Conservation (phyloP, 164 flowering plant species). For the Tetrastigma voinierianum region DNA sequence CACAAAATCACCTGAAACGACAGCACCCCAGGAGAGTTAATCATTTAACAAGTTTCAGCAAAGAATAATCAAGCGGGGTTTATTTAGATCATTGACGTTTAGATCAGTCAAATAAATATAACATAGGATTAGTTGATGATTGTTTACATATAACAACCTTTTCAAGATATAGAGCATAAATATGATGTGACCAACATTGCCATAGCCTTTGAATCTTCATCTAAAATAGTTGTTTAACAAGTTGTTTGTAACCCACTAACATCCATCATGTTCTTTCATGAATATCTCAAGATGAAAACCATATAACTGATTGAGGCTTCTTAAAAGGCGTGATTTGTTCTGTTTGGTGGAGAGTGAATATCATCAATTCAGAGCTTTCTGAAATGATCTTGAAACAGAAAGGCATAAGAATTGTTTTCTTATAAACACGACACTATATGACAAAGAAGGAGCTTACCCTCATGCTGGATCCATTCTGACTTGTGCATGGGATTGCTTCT, state of each 20-base stretch:
- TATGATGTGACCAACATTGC: no score
- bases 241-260: not conserved
- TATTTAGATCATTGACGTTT: no score
- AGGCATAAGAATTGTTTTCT: not conserved
- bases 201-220: no score
- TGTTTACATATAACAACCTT: no score
- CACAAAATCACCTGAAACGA: no score
- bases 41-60: no score
- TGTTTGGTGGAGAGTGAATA: not conserved
- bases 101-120: no score
- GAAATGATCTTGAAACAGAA: not conserved
- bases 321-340: not conserved
- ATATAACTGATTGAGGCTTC: not conserved
- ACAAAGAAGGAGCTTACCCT: slow-evolving; percentile 29
- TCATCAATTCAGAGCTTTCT: not conserved
- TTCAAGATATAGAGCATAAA: no score
- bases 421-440: not conserved
- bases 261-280: slow-evolving; percentile 1
- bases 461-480: slow-evolving; percentile 34
- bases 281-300: not conserved
- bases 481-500: slow-evolving; percentile 33
- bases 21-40: no score
- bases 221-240: no score
- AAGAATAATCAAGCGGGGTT: no score
- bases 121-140: no score